Conservation (phyloP, 805 yeast species). For the Pichia deserticola region DNA sequence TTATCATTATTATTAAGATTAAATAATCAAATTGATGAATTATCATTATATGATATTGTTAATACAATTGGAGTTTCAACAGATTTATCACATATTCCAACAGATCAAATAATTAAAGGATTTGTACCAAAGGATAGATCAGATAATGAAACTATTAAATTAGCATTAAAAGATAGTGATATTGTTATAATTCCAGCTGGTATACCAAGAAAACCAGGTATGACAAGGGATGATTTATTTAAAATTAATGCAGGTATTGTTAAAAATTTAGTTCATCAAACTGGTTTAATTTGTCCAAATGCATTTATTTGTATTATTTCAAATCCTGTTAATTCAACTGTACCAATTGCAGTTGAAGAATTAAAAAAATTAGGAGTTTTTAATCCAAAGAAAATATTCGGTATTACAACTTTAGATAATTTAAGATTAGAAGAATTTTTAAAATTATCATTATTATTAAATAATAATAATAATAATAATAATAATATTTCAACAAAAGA, state of each 20-base stretch:
- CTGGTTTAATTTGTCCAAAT: slow-evolving; percentile 41
- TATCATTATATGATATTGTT: slow-evolving; percentile 81
- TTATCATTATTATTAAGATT: slow-evolving; percentile 75
- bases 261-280: slow-evolving; percentile 42
- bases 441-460: slow-evolving; percentile 14
- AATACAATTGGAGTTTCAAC: slow-evolving; percentile 84
- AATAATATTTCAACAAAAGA: slow-evolving; percentile 21
- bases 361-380: slow-evolving; percentile 44
- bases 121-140: slow-evolving; percentile 19
- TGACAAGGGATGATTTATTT: slow-evolving; percentile 59
- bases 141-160: slow-evolving; percentile 31
- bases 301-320: slow-evolving; percentile 50
- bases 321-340: slow-evolving; percentile 57
- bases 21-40: slow-evolving; percentile 51
- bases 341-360: slow-evolving; percentile 52
- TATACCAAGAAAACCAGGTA: slow-evolving; percentile 59
- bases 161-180: slow-evolving; percentile 41
- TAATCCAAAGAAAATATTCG: slow-evolving; percentile 46
- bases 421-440: slow-evolving; percentile 49
- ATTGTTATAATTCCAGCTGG: slow-evolving; percentile 56
- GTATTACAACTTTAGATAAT: slow-evolving; percentile 54
- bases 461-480: not conserved
- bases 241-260: slow-evolving; percentile 52
- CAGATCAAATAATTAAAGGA: slow-evolving; percentile 18
- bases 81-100: slow-evolving; percentile 73